Base-by-base conservation (phyloP, 176 grass and related monocot species). In the Stipa capillata region DNA sequence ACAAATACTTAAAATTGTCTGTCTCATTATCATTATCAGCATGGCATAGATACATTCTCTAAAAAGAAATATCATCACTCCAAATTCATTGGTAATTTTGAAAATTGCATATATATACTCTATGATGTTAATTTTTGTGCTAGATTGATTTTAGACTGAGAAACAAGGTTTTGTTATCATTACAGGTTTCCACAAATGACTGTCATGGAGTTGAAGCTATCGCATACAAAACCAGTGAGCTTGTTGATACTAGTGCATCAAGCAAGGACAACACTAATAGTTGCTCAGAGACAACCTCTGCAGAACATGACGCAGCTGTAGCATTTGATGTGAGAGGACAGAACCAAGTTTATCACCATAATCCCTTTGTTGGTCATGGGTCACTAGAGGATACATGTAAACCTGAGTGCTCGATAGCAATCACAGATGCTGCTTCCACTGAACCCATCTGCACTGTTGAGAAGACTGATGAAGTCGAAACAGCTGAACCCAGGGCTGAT, bases 181-280 rank as follows among this genome's bases (percentile, higher is more conserved):
- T 84, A 63, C 74, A 97, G 90, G 78, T 35, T 64, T 69, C 85
- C 20, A 65, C 21, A 43, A 67, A 86, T 63, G 56, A 39, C 11
- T 68, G 21, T 50, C 13, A 55, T 77, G 65, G 83, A 64, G 68
- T 61, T 41, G 20, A 72, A 77, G 36, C 74, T 57, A 16, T 35
- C 80, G 24, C 68, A 76, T 58, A 70, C 47, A 74, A 79, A 64
- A 61, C 50, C 48, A 8, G 32, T 72, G 59, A 79, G 54, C 37
- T 61, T 24, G 12, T 72, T 64, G 62, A 67, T 51, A 65, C 32
- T 78, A 49, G 36, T 42, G 20, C 50, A 48, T 76, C 60, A 45
- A 89, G 81, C 24, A 71, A 82, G 14, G 35, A 49, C 23, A 77
- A 23, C 24, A 5, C 73, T 29, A 42, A 28, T 78, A 57, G 58